A percentile compares a stretch with the other conserved stretches of the same genome.
phyloP scores from a whole-genome alignment of 108 stramenopile genomes.

The Mediolabrus comicus region DNA sequence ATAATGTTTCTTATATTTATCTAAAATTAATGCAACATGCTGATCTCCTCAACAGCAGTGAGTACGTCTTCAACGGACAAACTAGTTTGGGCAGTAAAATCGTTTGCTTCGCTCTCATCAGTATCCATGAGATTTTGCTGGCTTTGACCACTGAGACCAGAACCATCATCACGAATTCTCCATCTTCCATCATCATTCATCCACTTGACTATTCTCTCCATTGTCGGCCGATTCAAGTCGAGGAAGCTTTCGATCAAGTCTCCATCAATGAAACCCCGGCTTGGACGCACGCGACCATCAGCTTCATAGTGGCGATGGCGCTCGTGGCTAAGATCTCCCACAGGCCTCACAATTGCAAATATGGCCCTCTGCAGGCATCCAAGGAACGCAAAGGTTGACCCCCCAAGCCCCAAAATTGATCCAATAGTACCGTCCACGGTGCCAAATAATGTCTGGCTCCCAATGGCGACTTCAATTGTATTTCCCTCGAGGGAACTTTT shows the following conservation, averaged over 20 bases:
- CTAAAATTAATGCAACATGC: constrained; percentile 74
- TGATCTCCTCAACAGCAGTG: constrained; percentile 81
- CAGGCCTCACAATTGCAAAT: constrained; percentile 59
- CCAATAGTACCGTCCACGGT: constrained; percentile 96
- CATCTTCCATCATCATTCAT: constrained; percentile 88
- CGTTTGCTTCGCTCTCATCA: constrained; percentile 28
- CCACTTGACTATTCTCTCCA: constrained; percentile 68
- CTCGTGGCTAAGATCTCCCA: constrained; percentile 88
- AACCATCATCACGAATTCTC: constrained; percentile 56
- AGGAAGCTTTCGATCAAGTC: constrained; percentile 94
- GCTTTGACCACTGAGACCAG: constrained; percentile 13
- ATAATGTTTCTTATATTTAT: neutral
- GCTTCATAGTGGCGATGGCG: constrained; percentile 84
- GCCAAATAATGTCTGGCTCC: constrained; percentile 90
- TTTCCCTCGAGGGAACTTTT: constrained; percentile 28
- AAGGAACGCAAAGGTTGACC: constrained; percentile 85
- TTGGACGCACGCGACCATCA: constrained; percentile 59
- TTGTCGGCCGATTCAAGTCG: constrained; percentile 81
- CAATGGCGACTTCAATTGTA: constrained; percentile 59
- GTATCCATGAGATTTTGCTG: constrained; percentile 29
- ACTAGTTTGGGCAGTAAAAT: constrained; percentile 10
- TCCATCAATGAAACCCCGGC: constrained; percentile 93
- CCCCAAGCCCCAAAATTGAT: constrained; percentile 82
- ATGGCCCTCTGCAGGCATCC: constrained; percentile 78
- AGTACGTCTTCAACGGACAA: constrained; percentile 77